These are phyloP conservation scores for Coleophoma eucalyptorum DNA, from an alignment of 2,329 filamentous ascomycete genomes.

Conservation along the genomic window DNA sequence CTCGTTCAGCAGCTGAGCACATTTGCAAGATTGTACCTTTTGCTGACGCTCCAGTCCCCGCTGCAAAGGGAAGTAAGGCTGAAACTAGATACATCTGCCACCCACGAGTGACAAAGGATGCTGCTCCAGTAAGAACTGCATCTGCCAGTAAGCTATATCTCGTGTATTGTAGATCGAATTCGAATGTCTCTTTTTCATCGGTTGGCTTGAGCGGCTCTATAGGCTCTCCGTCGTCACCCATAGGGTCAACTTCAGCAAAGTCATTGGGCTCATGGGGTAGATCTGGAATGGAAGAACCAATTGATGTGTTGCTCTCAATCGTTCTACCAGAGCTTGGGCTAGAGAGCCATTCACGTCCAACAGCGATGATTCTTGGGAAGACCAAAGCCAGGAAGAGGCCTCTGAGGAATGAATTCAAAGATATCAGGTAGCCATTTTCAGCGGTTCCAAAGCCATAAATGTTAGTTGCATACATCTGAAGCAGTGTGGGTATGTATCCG, in stretches of 20 bases:
- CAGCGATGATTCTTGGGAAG: slow-evolving; percentile 38
- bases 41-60: slow-evolving; percentile 64
- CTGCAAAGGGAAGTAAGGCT: slow-evolving; percentile 62
- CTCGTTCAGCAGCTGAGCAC: slow-evolving; percentile 56
- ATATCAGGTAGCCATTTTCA: slow-evolving; percentile 41
- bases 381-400: slow-evolving; percentile 38
- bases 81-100: slow-evolving; percentile 70
- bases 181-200: slow-evolving; percentile 31
- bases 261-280: background rate
- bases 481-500: slow-evolving; percentile 59
- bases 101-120: slow-evolving; percentile 55
- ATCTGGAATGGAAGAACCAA: background rate
- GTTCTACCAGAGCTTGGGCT: background rate
- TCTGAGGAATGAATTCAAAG: slow-evolving; percentile 37
- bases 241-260: slow-evolving; percentile 5
- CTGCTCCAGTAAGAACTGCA: slow-evolving; percentile 57
- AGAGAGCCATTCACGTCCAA: slow-evolving; percentile 31
- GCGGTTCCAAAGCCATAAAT: slow-evolving; percentile 38
- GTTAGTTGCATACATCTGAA: slow-evolving; percentile 44
- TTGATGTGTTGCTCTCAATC: too few relatives aligned
- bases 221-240: slow-evolving; percentile 10
- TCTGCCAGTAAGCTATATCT: slow-evolving; percentile 63
- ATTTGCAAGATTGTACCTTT: slow-evolving; percentile 71
- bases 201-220: slow-evolving; percentile 7
- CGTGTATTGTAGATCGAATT: slow-evolving; percentile 66